Evolutionary conservation across 305 asterid species (phyloP), one percentile per base, ranked within the genome.

Genomic region (Coffea humblotiana): DNA sequence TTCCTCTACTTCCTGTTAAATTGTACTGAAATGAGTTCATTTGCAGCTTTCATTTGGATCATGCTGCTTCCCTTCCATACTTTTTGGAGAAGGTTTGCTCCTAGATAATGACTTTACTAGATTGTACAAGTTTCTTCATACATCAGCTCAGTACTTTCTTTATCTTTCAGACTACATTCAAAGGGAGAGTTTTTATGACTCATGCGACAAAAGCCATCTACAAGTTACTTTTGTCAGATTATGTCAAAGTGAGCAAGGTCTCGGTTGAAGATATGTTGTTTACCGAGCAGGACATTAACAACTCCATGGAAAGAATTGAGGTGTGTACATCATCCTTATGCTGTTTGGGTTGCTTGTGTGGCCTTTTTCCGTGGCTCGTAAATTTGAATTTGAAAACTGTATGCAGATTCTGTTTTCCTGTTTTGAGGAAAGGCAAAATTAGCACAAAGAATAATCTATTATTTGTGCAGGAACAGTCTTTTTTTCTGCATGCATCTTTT

Each of bases 41-140:
- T 58, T 83, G 88, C 93, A 96, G 99, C 89, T 96, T 94, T 91
- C 99, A 96, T 92, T 91, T 96, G 94, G 99, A 96, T 88, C 99
- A 96, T 90, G 97, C 99, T 81, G 99, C 99, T 81, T 96, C 98
- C 51, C 98, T 96, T 86, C 99, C 99, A 64, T 96, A 94, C 89
- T 96, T 96, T 77, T 88, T 96, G 80, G 97, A 96, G 88, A 92
- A 94, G 98, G 98, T 96, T 78, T 78, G 86, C 76, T 83, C 71
- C 77, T 72, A 61, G 16, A 32, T 79, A 77, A 80, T 65, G 82
- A 82, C 81, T 76, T 83, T 73, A 16, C 29, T 85, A 35, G 21
- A 67, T 81, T 68, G 81, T 56, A 27, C 79, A 40, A 25, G 32
- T 71, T 81, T 74, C 56, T 75, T 71, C 64, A 18, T 65, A 52